Evolutionary conservation across 495 filamentous ascomycete species (phyloP), one percentile per base, ranked within the genome.

Genomic region (Xylaria flabelliformis): DNA sequence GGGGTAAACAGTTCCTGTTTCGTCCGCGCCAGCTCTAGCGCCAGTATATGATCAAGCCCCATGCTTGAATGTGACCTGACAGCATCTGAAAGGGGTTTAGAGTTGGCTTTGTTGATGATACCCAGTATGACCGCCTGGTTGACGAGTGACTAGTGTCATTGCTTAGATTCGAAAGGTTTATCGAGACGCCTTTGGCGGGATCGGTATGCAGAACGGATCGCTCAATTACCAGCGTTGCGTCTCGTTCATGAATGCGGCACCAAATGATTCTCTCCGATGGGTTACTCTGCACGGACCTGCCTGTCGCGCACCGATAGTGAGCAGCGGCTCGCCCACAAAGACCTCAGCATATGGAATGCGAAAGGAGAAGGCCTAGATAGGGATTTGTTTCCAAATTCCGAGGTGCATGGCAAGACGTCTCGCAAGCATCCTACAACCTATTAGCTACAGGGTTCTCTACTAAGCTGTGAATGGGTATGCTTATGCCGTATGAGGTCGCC

Each of bases 201-300:
- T 64, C 59, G 21, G 62, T 63, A 70, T 51, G 68, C 42, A 44
- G 34, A 55, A 44, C 17, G 36, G 48, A 48, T 64, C 61, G 48
- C 39, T 46, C 19, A 44, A 71, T 50, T 26, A 64, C 56, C 44
- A 53, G 44, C 26, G 26, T 70, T 70, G 41, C 41, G 46, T 51
- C 34, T 53, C 21, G 68, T 70, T 59, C 58, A 56, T 64, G 68
- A 70, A 63, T 63, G 68, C 46, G 46, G 68, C 68, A 64, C 56
- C 68, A 62, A 19, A 48, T 3, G 29, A 53, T 53, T 36, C 44
- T n/a, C 12, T 59, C 50, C 46, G 32, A 70, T 70, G 56, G 68
- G 46, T 39, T 63, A 19, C 46, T 36, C 58, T 46, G 69, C 36
- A 64, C 48, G 39, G 59, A 55, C 44, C 48, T 59, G 58, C 36